phyloP scores from a whole-genome alignment of 176 grass and related monocot species.

The Themeda triandra region DNA sequence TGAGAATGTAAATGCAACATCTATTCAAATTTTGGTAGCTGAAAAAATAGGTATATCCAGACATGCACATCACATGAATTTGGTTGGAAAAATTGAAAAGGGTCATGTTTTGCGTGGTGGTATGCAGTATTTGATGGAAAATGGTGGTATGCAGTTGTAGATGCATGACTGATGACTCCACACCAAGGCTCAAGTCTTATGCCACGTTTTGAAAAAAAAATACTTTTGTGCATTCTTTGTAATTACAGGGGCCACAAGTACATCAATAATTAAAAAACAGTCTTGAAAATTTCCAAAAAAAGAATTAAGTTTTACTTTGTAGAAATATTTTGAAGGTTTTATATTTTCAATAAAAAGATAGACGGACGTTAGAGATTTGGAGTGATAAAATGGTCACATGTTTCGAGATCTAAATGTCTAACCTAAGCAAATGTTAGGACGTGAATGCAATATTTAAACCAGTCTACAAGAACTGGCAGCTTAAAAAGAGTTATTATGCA shows the following conservation, averaged over 20 bases:
- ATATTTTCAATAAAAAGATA: not conserved
- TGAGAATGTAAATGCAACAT: not conserved
- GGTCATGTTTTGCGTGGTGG: not conserved
- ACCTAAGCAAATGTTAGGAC: not conserved
- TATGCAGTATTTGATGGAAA: too few relatives aligned
- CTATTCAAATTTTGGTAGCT: not conserved
- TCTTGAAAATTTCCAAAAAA: not conserved
- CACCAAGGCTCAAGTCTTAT: not conserved
- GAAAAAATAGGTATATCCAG: not conserved
- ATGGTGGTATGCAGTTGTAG: not conserved
- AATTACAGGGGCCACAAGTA: not conserved
- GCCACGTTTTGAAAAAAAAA: not conserved
- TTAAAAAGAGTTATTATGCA: not conserved
- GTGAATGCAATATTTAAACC: not conserved
- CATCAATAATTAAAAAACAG: not conserved
- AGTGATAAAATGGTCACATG: not conserved
- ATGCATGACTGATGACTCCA: not conserved
- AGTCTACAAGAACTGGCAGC: not conserved
- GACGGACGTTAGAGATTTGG: not conserved
- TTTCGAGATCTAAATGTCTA: not conserved
- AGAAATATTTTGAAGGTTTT: not conserved
- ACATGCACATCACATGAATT: not conserved
- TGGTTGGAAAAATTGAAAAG: not conserved
- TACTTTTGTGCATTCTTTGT: not conserved
- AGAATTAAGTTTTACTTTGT: not conserved